Conservation (phyloP, 2,329 filamentous ascomycete genomes). For the Myriosclerotinia scirpicola region DNA sequence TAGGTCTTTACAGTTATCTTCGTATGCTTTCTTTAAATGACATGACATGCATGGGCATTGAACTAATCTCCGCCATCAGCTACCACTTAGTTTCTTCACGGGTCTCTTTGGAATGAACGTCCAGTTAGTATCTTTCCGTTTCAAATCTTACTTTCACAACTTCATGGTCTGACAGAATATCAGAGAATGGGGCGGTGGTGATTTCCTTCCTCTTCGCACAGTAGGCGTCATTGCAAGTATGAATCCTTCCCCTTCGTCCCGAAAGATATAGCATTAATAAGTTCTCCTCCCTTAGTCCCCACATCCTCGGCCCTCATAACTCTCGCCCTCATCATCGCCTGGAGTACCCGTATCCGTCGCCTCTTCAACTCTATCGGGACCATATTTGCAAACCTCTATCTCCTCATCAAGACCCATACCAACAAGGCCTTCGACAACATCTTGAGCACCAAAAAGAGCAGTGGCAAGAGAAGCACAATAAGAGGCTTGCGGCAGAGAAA, state of each 20-base stretch:
- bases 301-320: neutral
- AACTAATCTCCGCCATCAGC: neutral
- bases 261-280: neutral
- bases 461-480: neutral
- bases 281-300: neutral
- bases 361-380: neutral
- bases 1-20: slow-evolving; percentile 5
- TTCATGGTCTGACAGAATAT: neutral
- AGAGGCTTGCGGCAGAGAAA: neutral
- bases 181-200: slow-evolving; percentile 5
- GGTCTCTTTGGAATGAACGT: slow-evolving; percentile 10
- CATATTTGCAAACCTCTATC: neutral
- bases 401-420: neutral
- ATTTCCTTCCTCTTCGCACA: neutral
- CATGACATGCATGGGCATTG: neutral
- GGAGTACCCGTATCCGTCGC: neutral
- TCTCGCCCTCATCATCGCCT: neutral
- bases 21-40: neutral
- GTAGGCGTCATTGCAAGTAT: slow-evolving; percentile 2
- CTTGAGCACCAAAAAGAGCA: neutral
- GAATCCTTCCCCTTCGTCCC: neutral
- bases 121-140: neutral
- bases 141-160: neutral
- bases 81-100: slow-evolving; percentile 3
- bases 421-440: neutral